Base-by-base conservation (phyloP, 306 rosid genomes). In the Ochetophila trinervis region DNA sequence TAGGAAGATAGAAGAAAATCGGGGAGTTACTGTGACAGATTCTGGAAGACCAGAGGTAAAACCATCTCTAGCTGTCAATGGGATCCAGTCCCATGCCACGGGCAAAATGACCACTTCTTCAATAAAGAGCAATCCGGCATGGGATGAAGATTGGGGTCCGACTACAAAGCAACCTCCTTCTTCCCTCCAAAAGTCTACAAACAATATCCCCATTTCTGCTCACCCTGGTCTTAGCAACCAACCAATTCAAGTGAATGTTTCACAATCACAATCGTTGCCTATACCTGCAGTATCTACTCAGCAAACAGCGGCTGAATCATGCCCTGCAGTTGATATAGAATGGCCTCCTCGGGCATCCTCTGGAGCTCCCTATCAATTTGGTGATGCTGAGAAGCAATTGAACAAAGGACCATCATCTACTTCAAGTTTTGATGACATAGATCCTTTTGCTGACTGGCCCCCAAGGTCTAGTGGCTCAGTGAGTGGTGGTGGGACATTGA, bases 101-200 rank as follows among this genome's bases (percentile, higher is more conserved):
- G 76, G 56, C 71, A 79, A 75, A 74, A 66, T 75, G 51, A 78
- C 62, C 24, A 59, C 75, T 67, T 52, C 87, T 5, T 63, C 91
- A 59, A 48, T 78, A 15, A 90, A 83, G 80, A 79, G 68, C 57
- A 74, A 76, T 78, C 49, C 88, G 20, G 72, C 87, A 15, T 94
- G 99, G 99, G 99, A 94, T 72, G 95, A 88, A 75, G 99, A 94
- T 78, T 94, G 99, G 99, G 96, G 84, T 69, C 78, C 83, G 7
- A 24, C 66, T 59, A 48, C 71, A 59, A 78, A 83, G 65, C 79
- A 73, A 53, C 51, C 75, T 34, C 16, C 83, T 64, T 34, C 77
- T 42, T 60, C 88, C 57, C 66, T 76, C 68, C 80, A 65, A 53
- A 82, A 62, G 56, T 73, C 87, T 78, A 10, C 65, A 47, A 72